These are phyloP conservation scores for Xylaria longipes DNA, from an alignment of 495 filamentous ascomycete genomes.

Conservation along the genomic window DNA sequence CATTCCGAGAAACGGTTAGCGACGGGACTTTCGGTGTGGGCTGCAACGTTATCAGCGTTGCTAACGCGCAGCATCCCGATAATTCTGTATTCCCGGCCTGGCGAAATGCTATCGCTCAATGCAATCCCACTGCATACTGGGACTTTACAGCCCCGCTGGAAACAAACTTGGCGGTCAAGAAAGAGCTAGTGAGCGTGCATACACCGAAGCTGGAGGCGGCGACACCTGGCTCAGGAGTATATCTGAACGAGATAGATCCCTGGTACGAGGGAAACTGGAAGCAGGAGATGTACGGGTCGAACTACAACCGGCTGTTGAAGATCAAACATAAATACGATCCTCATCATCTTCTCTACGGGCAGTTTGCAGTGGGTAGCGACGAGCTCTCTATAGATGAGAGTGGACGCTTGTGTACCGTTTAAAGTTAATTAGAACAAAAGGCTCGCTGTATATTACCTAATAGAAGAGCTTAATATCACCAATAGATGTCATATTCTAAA, in stretches of 20 bases:
- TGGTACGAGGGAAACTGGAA: constrained; percentile 43
- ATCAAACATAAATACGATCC: constrained; percentile 61
- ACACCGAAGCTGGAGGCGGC: constrained; percentile 49
- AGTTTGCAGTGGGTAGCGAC: constrained; percentile 52
- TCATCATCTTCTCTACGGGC: constrained; percentile 52
- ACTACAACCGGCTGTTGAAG: constrained; percentile 45
- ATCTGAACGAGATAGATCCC: constrained; percentile 56
- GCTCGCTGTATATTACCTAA: too few relatives aligned
- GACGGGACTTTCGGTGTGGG: constrained; percentile 38
- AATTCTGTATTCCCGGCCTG: constrained; percentile 34
- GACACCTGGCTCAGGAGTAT: constrained; percentile 51
- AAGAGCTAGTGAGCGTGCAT: constrained; percentile 27
- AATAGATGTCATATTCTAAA: too few relatives aligned
- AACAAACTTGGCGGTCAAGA: background rate
- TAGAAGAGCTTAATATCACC: too few relatives aligned
- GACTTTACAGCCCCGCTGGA: constrained; percentile 42
- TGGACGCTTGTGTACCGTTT: constrained; percentile 9
- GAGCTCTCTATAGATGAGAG: background rate
- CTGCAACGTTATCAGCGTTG: constrained; percentile 37
- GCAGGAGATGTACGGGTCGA: constrained; percentile 51
- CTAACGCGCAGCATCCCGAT: constrained; percentile 18
- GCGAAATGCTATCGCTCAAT: constrained; percentile 22
- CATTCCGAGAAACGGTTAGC: constrained; percentile 50
- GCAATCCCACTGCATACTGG: constrained; percentile 42
- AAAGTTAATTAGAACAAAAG: too few relatives aligned